A percentile compares a stretch with the other conserved stretches of the same genome.
Evolutionary conservation across 2,329 filamentous ascomycete species (phyloP).

Genomic region (Arthroderma uncinatum): DNA sequence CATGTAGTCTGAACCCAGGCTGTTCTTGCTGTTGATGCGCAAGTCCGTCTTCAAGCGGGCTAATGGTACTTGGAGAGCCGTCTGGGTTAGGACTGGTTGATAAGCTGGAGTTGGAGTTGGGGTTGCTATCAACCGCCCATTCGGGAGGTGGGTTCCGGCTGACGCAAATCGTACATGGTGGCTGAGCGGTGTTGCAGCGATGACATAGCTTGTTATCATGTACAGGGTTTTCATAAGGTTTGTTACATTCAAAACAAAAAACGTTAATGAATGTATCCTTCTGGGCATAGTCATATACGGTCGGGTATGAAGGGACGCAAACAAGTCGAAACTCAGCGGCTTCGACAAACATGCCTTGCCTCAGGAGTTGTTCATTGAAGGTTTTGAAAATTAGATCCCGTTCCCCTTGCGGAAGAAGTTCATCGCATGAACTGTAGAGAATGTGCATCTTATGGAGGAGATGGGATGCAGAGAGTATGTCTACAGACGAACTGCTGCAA

Average conservation of each 20-base stretch:
- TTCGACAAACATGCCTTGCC: constrained; percentile 34
- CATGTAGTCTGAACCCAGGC: constrained; percentile 20
- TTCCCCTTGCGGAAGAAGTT: constrained; percentile 35
- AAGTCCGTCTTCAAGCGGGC: background rate
- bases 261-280: constrained; percentile 45
- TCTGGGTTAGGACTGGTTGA: background rate
- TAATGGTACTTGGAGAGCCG: background rate
- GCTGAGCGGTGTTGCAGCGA: constrained; percentile 35
- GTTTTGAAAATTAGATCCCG: constrained; percentile 45
- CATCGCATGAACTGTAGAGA: constrained; percentile 29
- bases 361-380: constrained; percentile 47
- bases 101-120: constrained; percentile 4
- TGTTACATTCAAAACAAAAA: constrained; percentile 46
- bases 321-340: constrained; percentile 47
- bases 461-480: constrained; percentile 33
- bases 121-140: constrained; percentile 25
- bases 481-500: constrained; percentile 28
- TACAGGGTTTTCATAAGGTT: constrained; percentile 42
- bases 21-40: constrained; percentile 7
- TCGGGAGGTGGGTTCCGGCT: constrained; percentile 32
- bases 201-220: constrained; percentile 42
- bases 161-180: constrained; percentile 34
- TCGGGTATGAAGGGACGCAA: constrained; percentile 44
- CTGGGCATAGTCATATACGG: constrained; percentile 47
- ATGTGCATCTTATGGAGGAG: constrained; percentile 32